Evolutionary conservation across 1,284 basidiomycete genomes (phyloP).

Genomic region (Porodaedalea pini): DNA sequence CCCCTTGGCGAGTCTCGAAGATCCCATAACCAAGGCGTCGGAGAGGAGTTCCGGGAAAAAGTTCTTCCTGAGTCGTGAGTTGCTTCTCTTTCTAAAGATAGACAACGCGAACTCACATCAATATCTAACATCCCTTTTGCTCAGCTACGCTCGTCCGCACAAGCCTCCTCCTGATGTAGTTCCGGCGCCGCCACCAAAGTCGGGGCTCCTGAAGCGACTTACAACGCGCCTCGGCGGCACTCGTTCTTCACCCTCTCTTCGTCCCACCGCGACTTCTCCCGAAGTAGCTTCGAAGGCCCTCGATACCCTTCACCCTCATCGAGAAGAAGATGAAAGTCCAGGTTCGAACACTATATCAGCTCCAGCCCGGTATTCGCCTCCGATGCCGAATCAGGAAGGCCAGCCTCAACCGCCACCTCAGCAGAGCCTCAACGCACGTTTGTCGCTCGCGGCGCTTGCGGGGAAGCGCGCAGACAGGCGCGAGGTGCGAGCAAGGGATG

Average conservation of each 20-base stretch:
- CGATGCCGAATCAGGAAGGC: no score
- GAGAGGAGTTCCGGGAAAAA: not conserved
- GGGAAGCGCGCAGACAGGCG: not conserved
- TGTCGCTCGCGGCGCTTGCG: not conserved
- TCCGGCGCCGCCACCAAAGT: not conserved
- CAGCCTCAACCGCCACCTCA: no score
- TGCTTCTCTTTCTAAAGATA: not conserved
- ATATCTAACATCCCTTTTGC: no score
- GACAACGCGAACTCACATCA: no score
- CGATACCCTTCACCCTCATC: not conserved
- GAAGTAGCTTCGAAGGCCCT: not conserved
- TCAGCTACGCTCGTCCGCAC: no score
- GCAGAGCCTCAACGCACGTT: not conserved
- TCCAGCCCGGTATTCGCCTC: no score
- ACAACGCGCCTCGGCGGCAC: not conserved
- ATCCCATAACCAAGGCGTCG: not conserved
- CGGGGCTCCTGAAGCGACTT: not conserved
- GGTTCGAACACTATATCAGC: no score
- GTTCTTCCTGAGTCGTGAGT: not conserved
- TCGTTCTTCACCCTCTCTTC: slow-evolving; percentile 1
- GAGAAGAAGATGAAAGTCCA: not conserved
- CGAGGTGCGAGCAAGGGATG: not conserved
- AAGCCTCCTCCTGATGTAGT: no score
- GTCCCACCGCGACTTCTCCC: not conserved
- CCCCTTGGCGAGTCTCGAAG: not conserved